Evolutionary conservation across 176 grass and related monocot species (phyloP).

Genomic region (Pontederia crassipes): DNA sequence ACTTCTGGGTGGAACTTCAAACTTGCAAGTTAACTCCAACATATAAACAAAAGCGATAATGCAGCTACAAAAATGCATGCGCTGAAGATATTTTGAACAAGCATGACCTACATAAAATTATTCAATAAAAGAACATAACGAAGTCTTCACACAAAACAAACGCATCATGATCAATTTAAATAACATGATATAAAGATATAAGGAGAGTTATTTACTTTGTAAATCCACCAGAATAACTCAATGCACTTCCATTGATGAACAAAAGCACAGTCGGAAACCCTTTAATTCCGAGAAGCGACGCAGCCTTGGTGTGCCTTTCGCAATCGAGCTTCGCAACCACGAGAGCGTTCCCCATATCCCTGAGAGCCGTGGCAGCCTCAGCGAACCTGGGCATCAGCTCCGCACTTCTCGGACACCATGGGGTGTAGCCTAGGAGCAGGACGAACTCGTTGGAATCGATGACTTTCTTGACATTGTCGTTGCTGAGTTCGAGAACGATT

Average conservation of each 20-base stretch:
- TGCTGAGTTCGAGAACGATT: conserved; percentile 78
- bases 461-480: conserved; percentile 62
- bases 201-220: conserved; percentile 49
- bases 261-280: conserved; percentile 82
- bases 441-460: conserved; percentile 51
- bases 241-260: conserved; percentile 66
- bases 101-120: too few species aligned
- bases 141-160: too few species aligned
- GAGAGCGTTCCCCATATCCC: conserved; percentile 62
- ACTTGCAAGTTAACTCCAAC: too few species aligned
- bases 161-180: not conserved
- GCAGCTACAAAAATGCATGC: too few species aligned
- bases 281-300: conserved; percentile 48
- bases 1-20: too few species aligned
- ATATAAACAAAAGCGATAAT: too few species aligned
- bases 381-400: conserved; percentile 88
- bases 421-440: conserved; percentile 76
- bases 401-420: conserved; percentile 86
- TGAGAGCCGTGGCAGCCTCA: conserved; percentile 66
- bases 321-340: conserved; percentile 82
- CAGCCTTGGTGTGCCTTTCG: conserved; percentile 76
- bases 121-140: too few species aligned
- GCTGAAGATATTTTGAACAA: too few species aligned
- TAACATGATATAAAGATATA: not conserved
- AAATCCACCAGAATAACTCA: conserved; percentile 59